Percentiles rank a stretch among this genome's conserved stretches.
Evolutionary conservation across 2,329 filamentous ascomycete genomes (phyloP).

Genomic region (Aspergillus sp.): DNA sequence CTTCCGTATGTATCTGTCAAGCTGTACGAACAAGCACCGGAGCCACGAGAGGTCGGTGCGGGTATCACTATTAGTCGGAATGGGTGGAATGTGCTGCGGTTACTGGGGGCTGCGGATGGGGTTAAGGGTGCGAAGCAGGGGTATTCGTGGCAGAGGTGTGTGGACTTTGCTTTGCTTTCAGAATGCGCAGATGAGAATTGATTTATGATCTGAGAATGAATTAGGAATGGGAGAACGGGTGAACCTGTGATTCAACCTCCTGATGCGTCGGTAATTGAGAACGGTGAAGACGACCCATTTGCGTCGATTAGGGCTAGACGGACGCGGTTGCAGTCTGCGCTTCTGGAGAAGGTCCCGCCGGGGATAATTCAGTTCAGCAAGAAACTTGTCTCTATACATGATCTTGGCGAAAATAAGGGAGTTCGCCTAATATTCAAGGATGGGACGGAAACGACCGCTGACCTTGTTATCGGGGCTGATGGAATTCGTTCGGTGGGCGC

Average conservation of each 20-base stretch:
- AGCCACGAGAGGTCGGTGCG: slow-evolving; percentile 5
- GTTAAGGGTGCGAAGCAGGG: slow-evolving; percentile 2
- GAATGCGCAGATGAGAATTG: too few relatives aligned
- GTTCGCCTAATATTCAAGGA: background rate
- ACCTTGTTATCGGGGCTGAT: slow-evolving; percentile 6
- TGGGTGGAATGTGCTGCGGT: slow-evolving; percentile 1
- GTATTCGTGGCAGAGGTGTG: background rate
- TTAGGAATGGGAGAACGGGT: background rate
- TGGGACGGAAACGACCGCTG: background rate
- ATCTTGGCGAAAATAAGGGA: background rate
- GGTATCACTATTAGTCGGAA: slow-evolving; percentile 6
- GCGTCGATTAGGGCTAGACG: slow-evolving; percentile 3
- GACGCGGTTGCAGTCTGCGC: slow-evolving; percentile 6
- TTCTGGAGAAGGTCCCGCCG: background rate
- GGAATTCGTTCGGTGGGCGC: background rate
- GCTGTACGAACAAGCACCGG: slow-evolving; percentile 1
- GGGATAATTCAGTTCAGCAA: background rate
- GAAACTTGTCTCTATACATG: background rate
- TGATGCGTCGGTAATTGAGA: too few relatives aligned
- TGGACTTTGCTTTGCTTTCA: too few relatives aligned
- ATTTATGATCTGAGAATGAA: background rate
- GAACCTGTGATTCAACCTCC: background rate
- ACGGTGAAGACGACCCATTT: background rate
- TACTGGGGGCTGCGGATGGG: slow-evolving; percentile 1
- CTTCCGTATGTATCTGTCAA: background rate